phyloP scores from a whole-genome alignment of 2,329 filamentous ascomycete genomes.

The Colletotrichum zoysiae region DNA sequence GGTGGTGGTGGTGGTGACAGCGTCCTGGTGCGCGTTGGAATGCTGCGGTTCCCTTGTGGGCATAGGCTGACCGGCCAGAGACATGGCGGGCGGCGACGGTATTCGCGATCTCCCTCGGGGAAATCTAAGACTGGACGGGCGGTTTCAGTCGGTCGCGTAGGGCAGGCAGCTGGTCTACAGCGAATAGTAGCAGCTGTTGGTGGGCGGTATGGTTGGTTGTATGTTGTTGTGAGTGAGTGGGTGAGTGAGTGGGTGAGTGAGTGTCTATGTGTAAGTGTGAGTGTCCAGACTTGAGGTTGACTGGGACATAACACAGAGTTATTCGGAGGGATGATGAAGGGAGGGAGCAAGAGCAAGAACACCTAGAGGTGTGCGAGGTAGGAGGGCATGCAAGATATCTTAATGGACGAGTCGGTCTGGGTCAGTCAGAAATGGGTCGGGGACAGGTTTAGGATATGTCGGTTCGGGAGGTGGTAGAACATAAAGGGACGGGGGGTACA shows the following conservation, averaged over 20 bases:
- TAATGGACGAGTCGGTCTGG: constrained; percentile 39
- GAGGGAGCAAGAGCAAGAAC: background rate
- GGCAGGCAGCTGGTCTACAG: constrained; percentile 37
- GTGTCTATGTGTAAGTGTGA: constrained; percentile 14
- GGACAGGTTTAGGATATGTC: constrained; percentile 23
- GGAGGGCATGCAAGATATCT: constrained; percentile 40
- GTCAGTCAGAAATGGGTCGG: constrained; percentile 12
- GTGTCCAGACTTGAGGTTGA: constrained; percentile 29
- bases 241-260: constrained; percentile 19
- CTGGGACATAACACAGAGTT: constrained; percentile 2
- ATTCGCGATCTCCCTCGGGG: constrained; percentile 34
- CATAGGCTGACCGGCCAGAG: constrained; percentile 41
- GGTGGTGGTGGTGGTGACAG: background rate
- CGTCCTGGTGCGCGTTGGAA: constrained; percentile 27
- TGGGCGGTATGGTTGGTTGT: background rate
- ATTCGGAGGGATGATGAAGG: constrained; percentile 7
- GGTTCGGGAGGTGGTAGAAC: constrained; percentile 18
- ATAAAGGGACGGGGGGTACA: constrained; percentile 28
- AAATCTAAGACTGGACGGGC: constrained; percentile 35
- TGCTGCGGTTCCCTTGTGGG: constrained; percentile 41
- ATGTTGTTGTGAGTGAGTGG: no score
- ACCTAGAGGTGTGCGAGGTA: background rate
- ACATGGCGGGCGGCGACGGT: constrained; percentile 40
- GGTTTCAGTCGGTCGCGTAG: constrained; percentile 36
- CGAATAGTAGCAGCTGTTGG: constrained; percentile 5